Conservation (phyloP, 2,329 filamentous ascomycete genomes). For the Coniochaeta pulveracea region DNA sequence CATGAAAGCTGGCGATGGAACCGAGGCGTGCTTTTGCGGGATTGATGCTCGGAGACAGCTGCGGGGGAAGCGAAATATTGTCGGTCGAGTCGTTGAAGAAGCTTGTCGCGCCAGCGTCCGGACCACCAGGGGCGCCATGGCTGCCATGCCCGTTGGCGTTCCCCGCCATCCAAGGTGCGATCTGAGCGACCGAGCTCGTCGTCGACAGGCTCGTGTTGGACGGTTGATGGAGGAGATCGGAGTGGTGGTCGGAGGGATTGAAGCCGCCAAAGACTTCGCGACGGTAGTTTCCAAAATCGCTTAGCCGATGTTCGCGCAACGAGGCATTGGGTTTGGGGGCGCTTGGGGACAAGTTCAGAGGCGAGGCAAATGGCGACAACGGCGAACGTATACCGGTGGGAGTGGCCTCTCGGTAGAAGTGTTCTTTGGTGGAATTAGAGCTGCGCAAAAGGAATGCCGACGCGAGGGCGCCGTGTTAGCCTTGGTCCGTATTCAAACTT, state of each 20-base stretch:
- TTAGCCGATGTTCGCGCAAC: slow-evolving; percentile 43
- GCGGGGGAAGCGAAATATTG: slow-evolving; percentile 48
- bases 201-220: slow-evolving; percentile 32
- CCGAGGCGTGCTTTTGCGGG: background rate
- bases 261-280: slow-evolving; percentile 54
- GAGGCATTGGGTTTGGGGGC: slow-evolving; percentile 33
- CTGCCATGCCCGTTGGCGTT: slow-evolving; percentile 21
- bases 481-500: too few relatives aligned
- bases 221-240: too few relatives aligned
- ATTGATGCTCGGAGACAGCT: slow-evolving; percentile 58
- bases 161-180: slow-evolving; percentile 47
- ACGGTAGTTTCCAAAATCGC: slow-evolving; percentile 58
- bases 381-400: slow-evolving; percentile 38
- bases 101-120: slow-evolving; percentile 33
- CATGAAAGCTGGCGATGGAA: background rate
- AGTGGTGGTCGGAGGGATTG: slow-evolving; percentile 45
- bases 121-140: slow-evolving; percentile 11
- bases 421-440: slow-evolving; percentile 17
- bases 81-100: slow-evolving; percentile 72
- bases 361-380: slow-evolving; percentile 30
- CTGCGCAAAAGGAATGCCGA: slow-evolving; percentile 5
- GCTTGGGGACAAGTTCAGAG: slow-evolving; percentile 29
- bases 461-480: slow-evolving; percentile 1
- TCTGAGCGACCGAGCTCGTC: slow-evolving; percentile 36
- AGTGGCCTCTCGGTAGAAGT: too few relatives aligned